Conservation (phyloP, 2,329 filamentous ascomycete species). For the Nemania diffusa region DNA sequence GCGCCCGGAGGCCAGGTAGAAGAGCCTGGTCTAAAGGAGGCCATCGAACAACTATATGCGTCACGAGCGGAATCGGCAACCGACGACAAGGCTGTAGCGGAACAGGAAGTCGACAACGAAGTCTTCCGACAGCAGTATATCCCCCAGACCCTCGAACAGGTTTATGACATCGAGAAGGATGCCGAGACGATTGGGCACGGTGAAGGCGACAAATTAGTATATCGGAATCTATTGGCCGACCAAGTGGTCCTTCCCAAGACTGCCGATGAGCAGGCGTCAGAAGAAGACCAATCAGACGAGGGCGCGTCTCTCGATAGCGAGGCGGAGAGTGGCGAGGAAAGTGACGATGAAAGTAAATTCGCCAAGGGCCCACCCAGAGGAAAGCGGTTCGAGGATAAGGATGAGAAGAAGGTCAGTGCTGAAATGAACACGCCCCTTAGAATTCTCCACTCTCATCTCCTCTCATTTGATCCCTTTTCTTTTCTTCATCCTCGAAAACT, state of each 20-base stretch:
- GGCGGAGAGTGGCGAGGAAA: conserved; percentile 55
- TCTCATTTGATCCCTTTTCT: neutral
- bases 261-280: conserved; percentile 47
- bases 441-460: neutral
- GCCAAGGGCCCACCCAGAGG: conserved; percentile 78
- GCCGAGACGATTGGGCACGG: conserved; percentile 80
- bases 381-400: conserved; percentile 90
- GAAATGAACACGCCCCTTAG: conserved; percentile 10
- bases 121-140: conserved; percentile 98
- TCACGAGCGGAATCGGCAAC: conserved; percentile 61
- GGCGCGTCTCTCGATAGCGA: conserved; percentile 59
- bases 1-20: conserved; percentile 68
- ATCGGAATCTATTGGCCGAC: conserved; percentile 83
- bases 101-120: conserved; percentile 82
- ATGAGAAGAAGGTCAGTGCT: conserved; percentile 76
- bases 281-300: conserved; percentile 58
- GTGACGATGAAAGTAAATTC: conserved; percentile 64
- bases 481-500: neutral
- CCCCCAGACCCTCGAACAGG: conserved; percentile 92
- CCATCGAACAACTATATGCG: conserved; percentile 74
- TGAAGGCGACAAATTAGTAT: conserved; percentile 80
- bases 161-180: conserved; percentile 95
- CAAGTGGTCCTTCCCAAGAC: conserved; percentile 61
- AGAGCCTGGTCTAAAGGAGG: conserved; percentile 67
- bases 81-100: conserved; percentile 62